phyloP scores from a whole-genome alignment of 345 rosid species.

The Microcos paniculata region DNA sequence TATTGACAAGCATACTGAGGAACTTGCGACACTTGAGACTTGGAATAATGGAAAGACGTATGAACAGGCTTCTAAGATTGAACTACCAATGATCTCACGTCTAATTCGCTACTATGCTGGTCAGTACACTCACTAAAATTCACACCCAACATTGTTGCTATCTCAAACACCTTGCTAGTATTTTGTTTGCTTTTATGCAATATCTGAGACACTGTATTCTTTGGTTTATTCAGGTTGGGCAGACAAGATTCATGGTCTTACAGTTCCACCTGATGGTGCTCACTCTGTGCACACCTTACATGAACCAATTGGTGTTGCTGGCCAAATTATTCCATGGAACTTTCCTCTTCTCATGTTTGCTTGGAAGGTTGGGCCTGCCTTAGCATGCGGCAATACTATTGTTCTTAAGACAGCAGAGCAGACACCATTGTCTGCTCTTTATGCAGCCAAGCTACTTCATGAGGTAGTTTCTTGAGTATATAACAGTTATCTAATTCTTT shows the following conservation, averaged over 20 bases:
- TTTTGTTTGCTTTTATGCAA: neutral
- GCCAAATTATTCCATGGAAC: conserved; percentile 97
- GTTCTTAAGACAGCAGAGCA: conserved; percentile 73
- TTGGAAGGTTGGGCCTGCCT: conserved; percentile 74
- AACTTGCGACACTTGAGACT: conserved; percentile 78
- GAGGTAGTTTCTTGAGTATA: conserved; percentile 39
- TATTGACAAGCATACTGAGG: conserved; percentile 82
- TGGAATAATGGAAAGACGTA: conserved; percentile 93
- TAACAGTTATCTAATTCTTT: neutral
- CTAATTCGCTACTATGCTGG: conserved; percentile 89
- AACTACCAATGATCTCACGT: conserved; percentile 71
- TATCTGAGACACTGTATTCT: neutral
- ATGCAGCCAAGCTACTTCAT: conserved; percentile 48
- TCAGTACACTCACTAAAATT: conserved; percentile 32
- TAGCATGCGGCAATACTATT: conserved; percentile 68
- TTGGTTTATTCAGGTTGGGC: conserved; percentile 71
- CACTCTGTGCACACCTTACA: conserved; percentile 80
- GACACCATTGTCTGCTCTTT: conserved; percentile 68
- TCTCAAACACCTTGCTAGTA: neutral
- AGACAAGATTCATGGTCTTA: conserved; percentile 93
- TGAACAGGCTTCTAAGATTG: conserved; percentile 68
- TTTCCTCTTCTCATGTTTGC: conserved; percentile 87
- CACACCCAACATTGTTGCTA: neutral
- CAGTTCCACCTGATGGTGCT: conserved; percentile 71
- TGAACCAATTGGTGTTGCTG: conserved; percentile 94